Evolutionary conservation across 768 basidiomycete species (phyloP), one percentile per base, ranked within the genome.

Genomic region (Tulasnella sp.): DNA sequence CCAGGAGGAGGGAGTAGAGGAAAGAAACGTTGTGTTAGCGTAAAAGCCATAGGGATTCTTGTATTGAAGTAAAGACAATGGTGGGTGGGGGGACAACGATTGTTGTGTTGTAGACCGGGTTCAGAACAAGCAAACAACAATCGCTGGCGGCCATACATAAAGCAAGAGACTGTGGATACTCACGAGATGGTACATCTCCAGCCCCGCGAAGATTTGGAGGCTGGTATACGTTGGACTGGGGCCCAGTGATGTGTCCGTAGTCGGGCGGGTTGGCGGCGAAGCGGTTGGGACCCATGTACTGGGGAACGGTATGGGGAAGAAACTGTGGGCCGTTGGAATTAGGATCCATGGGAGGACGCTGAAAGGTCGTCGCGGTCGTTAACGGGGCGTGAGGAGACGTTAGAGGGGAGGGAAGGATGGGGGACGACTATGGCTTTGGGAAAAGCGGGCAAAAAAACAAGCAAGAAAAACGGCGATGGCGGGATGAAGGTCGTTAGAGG

Each of bases 311-410:
- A 29, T 25, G 46, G 27, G 46, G 46, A 32, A 48, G 46, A 48
- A 48, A 48, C 21, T 48, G 46, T 0, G 46, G 27, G 8, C 46
- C 46, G 21, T 48, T 48, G 46, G 46, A 29, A 29, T n/a, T 32
- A 32, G 29, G 46, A 12, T 48, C 46, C 46, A 48, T 48, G 29
- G 17, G 34, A 29, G 46, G 46, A 48, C 34, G 25, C n/a, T 48
- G 23, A 32, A 32, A 29, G 46, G 29, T 42, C 46, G 46, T 48
- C 46, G 46, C 29, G 46, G 46, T 48, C 46, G 46, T 48, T 25
- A 48, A 48, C 17, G 34, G 46, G 29, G 46, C 46, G 46, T 48
- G 29, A 48, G 46, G 46, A 32, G 46, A 48, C 46, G 46, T 48
- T 48, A 48, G 29, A 48, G 46, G 34, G 46, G 34, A 32, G 46